Conservation (phyloP, 1,139 yeast genomes). For the Yamadazyma sp. region DNA sequence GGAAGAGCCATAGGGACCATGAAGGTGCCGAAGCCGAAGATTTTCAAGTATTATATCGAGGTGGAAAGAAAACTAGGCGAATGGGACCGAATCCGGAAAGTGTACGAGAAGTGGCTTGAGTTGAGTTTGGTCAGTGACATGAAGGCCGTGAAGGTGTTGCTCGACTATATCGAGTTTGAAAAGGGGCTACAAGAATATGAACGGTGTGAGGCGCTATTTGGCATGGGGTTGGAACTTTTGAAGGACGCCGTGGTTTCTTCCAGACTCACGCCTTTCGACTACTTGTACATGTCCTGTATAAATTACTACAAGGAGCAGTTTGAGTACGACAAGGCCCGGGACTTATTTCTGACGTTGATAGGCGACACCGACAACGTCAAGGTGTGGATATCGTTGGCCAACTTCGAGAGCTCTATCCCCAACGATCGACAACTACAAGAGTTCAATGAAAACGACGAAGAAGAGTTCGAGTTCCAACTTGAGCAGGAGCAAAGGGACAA, state of each 20-base stretch:
- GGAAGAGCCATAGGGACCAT: slow-evolving; percentile 70
- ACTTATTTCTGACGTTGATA: slow-evolving; percentile 47
- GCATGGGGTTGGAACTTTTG: slow-evolving; percentile 42
- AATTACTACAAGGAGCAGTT: slow-evolving; percentile 60
- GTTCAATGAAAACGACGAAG: slow-evolving; percentile 40
- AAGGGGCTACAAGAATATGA: slow-evolving; percentile 65
- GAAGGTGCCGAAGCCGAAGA: slow-evolving; percentile 44
- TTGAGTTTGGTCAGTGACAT: slow-evolving; percentile 49
- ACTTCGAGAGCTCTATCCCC: slow-evolving; percentile 71
- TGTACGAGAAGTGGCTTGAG: slow-evolving; percentile 71
- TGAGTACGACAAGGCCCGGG: slow-evolving; percentile 59
- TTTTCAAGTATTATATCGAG: slow-evolving; percentile 64
- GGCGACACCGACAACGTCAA: slow-evolving; percentile 32
- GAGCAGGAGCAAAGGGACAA: slow-evolving; percentile 51
- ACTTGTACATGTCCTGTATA: slow-evolving; percentile 51
- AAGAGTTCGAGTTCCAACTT: slow-evolving; percentile 53
- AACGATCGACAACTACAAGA: slow-evolving; percentile 47
- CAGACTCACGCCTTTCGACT: slow-evolving; percentile 18
- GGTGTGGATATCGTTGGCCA: slow-evolving; percentile 68
- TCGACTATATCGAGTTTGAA: slow-evolving; percentile 69
- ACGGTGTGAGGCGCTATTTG: slow-evolving; percentile 62
- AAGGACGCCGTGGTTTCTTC: slow-evolving; percentile 12
- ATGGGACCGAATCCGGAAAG: slow-evolving; percentile 72
- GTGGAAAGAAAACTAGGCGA: slow-evolving; percentile 61
- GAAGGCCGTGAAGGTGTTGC: slow-evolving; percentile 21